Evolutionary conservation across 345 rosid species (phyloP), one percentile per base, ranked within the genome.

Genomic region (Isatis tinctoria): DNA sequence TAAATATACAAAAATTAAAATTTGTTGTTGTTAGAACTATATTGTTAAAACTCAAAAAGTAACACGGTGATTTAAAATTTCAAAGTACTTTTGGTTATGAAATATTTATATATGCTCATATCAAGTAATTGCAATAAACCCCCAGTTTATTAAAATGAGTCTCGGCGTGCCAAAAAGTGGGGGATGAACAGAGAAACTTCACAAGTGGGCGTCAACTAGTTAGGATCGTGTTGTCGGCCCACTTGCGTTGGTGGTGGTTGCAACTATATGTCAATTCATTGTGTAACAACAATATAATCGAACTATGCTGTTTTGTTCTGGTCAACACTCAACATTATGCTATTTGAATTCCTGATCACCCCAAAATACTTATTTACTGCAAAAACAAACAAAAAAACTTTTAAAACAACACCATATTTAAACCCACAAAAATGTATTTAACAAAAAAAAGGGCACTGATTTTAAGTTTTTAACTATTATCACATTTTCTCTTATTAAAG

Each of bases 171-270:
- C 36, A 8, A 35, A 10, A 52, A 51, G 45, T 44, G 54, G 69
- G 69, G 7, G 12, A 30, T 30, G 30, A 33, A 65, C 56, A 65
- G 53, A 11, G 26, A 64, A 44, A 40, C 5, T 64, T 13, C 20
- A 35, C 70, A 67, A 67, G 71, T 52, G 60, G 61, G 37, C 24
- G 47, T 51, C 33, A 10, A 66, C 51, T 35, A 54, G 52, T 69
- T 69, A 69, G 45, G 65, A 58, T 20, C 10, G 37, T 70, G 74
- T 44, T 70, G 74, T 44, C 57, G 57, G 65, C 60, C 74, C 74
- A 70, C 66, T 70, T 70, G 58, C 32, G 28, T 56, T 54, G 3
- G 27, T 52, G 39, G 71, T 69, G 32, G 13, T 57, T 33, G 62
- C 40, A 28, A 26, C n/a, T 22, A 51, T n/a, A 52, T 54, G 37